Evolutionary conservation across 1,284 basidiomycete genomes (phyloP), one percentile per base, ranked within the genome.

Genomic region (Phellopilus nigrolimitatus): DNA sequence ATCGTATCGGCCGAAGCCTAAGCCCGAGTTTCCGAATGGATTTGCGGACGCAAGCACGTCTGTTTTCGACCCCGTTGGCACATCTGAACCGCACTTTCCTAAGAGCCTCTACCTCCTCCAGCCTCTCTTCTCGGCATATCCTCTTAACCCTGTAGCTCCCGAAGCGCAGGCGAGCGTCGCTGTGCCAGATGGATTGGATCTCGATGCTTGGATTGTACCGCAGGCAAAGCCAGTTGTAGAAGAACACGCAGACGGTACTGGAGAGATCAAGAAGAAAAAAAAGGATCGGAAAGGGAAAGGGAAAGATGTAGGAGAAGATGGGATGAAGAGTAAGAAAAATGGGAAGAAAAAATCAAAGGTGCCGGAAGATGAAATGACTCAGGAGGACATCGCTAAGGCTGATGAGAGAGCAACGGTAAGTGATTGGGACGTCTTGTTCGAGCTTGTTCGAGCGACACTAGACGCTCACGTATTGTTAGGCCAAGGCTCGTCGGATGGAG

Each of bases 41-140:
- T 69, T 72, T 50, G 64, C 66, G 15, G 71, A 71, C 10, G 58
- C 63, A 4, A 64, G 66, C 15, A 62, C 68, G 2, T 64, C 66
- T 6, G 64, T 64, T 30, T 71, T 74, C 17, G 72, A 74, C 28
- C 63, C 66, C 13, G 50, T 54, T 47, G 46, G 63, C 3, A 48
- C 60, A 4, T 51, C 60, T 10, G 78, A 80, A 30, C 82, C 77
- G 0, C 66, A 66, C 42, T 90, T 84, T 61, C 95, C 95, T 0
- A 93, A 94, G 68, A 94, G 91, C 57, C 71, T 98, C 17, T 89
- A 84, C 65, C 80, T 99, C 48, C 84, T 99, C 45, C 75, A 80
- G 39, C 91, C 93, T 0, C 71, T 99, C 3, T 92, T 91, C 62
- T 78, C 78, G 21, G 66, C 78, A 4, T 87, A 95, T 62, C 85